Percentiles rank a stretch among this genome's conserved stretches.
These are phyloP conservation scores for Funneliformis mosseae DNA, from an alignment of 192 early-diverging fungal species.

Conservation along the genomic window DNA sequence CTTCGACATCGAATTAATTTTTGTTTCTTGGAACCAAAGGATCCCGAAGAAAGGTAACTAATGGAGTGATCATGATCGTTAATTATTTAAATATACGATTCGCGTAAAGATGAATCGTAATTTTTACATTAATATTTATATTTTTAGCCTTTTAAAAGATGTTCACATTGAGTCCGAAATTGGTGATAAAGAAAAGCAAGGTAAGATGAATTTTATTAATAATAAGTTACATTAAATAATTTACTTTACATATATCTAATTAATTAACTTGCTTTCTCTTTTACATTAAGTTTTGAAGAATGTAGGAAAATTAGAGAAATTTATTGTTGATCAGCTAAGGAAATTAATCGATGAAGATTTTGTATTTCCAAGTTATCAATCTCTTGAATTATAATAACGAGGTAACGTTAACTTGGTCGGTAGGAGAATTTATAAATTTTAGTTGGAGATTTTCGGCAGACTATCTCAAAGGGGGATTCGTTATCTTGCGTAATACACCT, in stretches of 20 bases:
- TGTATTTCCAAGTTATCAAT: conserved; percentile 77
- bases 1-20: conserved; percentile 66
- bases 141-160: conserved; percentile 53
- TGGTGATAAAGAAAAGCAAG: conserved; percentile 68
- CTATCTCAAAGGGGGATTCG: neutral
- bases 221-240: no score
- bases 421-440: neutral
- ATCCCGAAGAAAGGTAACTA: conserved; percentile 49
- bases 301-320: conserved; percentile 78
- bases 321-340: conserved; percentile 78
- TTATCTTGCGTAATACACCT: neutral
- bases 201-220: conserved; percentile 37
- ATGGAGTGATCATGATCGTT: neutral
- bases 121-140: neutral
- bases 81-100: neutral
- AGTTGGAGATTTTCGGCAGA: neutral
- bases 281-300: conserved; percentile 70
- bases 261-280: neutral
- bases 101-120: no score
- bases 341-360: conserved; percentile 75
- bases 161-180: conserved; percentile 67
- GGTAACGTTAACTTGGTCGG: neutral
- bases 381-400: conserved; percentile 48
- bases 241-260: neutral
- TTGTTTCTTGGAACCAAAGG: conserved; percentile 71